Percentiles rank a stretch among this genome's conserved stretches.
phyloP scores from a whole-genome alignment of 768 basidiomycete genomes.

The Amanita thiersii region DNA sequence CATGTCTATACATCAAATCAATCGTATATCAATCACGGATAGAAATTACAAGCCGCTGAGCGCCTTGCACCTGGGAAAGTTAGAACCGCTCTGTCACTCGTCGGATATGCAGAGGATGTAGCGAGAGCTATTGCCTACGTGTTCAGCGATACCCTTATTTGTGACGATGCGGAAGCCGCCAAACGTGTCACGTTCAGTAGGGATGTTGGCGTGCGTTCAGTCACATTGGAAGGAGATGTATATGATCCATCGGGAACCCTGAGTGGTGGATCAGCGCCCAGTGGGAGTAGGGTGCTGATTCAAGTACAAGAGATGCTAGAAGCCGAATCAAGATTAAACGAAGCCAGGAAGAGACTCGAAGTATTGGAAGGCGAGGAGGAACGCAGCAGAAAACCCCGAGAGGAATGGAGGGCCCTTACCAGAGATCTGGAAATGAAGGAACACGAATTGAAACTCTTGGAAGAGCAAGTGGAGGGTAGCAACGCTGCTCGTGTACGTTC shows the following conservation, averaged over 20 bases:
- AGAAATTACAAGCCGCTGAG: constrained; percentile 76
- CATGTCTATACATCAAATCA: neutral
- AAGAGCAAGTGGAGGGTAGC: constrained; percentile 81
- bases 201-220: constrained; percentile 65
- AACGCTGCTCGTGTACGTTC: constrained; percentile 77
- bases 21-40: neutral
- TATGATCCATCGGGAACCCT: constrained; percentile 96
- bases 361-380: constrained; percentile 49
- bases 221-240: constrained; percentile 91
- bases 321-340: constrained; percentile 50
- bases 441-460: constrained; percentile 76
- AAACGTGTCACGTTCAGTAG: constrained; percentile 79
- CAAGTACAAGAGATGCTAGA: constrained; percentile 77
- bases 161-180: constrained; percentile 81
- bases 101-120: constrained; percentile 77
- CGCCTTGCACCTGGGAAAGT: constrained; percentile 74
- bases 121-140: constrained; percentile 87
- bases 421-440: constrained; percentile 82
- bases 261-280: constrained; percentile 84
- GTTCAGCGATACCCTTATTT: constrained; percentile 89
- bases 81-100: constrained; percentile 79
- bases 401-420: constrained; percentile 50
- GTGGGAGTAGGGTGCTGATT: constrained; percentile 62
- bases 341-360: constrained; percentile 38
- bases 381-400: constrained; percentile 41